These are phyloP conservation scores for Cocos nucifera DNA, from an alignment of 176 grass and related monocot species.

Conservation along the genomic window DNA sequence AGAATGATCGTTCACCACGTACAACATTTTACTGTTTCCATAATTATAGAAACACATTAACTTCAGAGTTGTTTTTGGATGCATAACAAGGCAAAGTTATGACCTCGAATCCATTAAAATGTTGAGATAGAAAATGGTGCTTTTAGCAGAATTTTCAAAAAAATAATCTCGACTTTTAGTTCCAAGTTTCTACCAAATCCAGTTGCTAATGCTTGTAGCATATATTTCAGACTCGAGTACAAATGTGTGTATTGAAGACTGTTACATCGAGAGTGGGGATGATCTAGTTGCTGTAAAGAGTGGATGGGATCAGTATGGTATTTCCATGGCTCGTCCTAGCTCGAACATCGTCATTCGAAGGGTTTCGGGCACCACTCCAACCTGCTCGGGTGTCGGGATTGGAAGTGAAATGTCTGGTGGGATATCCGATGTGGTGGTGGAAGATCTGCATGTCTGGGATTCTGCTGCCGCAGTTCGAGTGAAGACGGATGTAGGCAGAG, in stretches of 20 bases:
- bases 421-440: constrained; percentile 52
- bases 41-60: too few species aligned
- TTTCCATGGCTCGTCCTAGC: constrained; percentile 6
- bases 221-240: constrained; percentile 9
- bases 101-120: background rate
- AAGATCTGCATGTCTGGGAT: constrained; percentile 55
- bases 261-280: constrained; percentile 12
- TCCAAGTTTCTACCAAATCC: too few species aligned
- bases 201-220: too few species aligned
- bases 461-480: constrained; percentile 55
- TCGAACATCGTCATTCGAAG: constrained; percentile 60
- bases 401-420: constrained; percentile 93
- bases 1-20: too few species aligned
- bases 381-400: constrained; percentile 78
- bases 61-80: too few species aligned
- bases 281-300: constrained; percentile 17
- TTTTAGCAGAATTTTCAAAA: background rate
- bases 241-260: constrained; percentile 14
- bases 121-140: background rate
- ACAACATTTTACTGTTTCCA: too few species aligned
- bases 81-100: too few species aligned
- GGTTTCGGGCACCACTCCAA: constrained; percentile 75
- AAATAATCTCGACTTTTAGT: too few species aligned
- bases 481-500: constrained; percentile 56
- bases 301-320: constrained; percentile 16